Evolutionary conservation across 2,329 filamentous ascomycete genomes (phyloP).

Genomic region (Colletotrichum agaves): DNA sequence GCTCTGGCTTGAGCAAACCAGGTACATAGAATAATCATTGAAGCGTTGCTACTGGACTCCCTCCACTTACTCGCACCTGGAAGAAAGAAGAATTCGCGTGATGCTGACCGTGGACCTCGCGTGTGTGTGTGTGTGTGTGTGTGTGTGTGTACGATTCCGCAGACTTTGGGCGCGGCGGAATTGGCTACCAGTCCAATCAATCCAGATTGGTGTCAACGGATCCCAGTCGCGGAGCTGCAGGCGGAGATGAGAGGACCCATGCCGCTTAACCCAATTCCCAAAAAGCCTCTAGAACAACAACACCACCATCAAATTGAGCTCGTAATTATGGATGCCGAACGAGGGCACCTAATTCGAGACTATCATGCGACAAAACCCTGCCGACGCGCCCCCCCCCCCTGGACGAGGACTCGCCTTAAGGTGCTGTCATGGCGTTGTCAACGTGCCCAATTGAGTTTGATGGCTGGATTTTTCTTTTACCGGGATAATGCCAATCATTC

Average conservation of each 20-base stretch:
- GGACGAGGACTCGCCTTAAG: slow-evolving; percentile 16
- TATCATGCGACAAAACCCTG: slow-evolving; percentile 31
- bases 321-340: slow-evolving; percentile 35
- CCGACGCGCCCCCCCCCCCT: slow-evolving; percentile 27
- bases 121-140: too few relatives aligned
- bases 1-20: slow-evolving; percentile 20
- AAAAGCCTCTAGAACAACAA: slow-evolving; percentile 14
- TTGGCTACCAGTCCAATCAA: too few relatives aligned
- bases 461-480: slow-evolving; percentile 14
- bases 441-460: slow-evolving; percentile 13
- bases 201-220: background rate
- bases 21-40: slow-evolving; percentile 34
- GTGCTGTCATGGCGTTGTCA: slow-evolving; percentile 28
- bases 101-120: too few relatives aligned
- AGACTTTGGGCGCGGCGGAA: background rate
- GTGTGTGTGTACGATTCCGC: background rate
- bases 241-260: slow-evolving; percentile 35
- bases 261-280: slow-evolving; percentile 13
- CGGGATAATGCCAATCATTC: slow-evolving; percentile 12
- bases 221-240: background rate
- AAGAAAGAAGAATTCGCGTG: background rate
- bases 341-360: slow-evolving; percentile 20
- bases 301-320: slow-evolving; percentile 19
- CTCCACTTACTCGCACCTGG: slow-evolving; percentile 29
- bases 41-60: slow-evolving; percentile 38